Evolutionary conservation across 345 rosid species (phyloP), one percentile per base, ranked within the genome.

Genomic region (Triadica sebifera): DNA sequence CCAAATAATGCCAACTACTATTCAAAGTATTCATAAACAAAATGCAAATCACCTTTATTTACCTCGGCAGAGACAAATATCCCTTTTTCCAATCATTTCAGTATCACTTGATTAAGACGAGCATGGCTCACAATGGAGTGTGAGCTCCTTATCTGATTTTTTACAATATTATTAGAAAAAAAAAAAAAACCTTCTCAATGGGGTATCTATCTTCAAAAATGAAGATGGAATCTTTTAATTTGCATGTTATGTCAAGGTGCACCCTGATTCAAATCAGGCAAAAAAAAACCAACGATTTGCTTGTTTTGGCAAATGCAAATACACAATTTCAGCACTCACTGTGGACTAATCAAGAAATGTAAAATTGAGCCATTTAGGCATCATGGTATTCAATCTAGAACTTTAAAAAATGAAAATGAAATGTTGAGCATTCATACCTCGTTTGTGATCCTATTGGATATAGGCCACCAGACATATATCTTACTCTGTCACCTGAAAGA

Each of bases 401-500:
- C 29, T 9, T 5, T 51, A 6, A 55, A 58, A 52, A 58, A 8
- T 22, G 10, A 20, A 74, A 49, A 3, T 8, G 68, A 65, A 64
- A 17, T 37, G 37, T 52, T 46, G 45, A 16, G 41, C 57, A n/a
- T 22, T 50, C 60, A 61, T 82, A 93, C 98, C 98, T 90, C 65
- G 86, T 69, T 62, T 86, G 71, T 65, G 93, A 82, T 69, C 85
- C 47, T 55, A 88, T 39, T 65, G 81, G 79, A 82, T 85, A 85
- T 58, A 84, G 70, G 79, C 84, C 84, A 75, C 88, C 76, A 69
- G 86, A 80, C 78, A 74, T 47, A 82, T 82, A 94, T 77, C 82
- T 85, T 75, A 94, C 94, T 82, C 87, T 84, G 81, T 94, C 97
- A 72, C 94, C 98, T 94, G 83, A 80, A 82, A 71, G 65, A 75